Base-by-base conservation (phyloP, 2,329 filamentous ascomycete species). In the Neophaeococcomyces mojaviensis region DNA sequence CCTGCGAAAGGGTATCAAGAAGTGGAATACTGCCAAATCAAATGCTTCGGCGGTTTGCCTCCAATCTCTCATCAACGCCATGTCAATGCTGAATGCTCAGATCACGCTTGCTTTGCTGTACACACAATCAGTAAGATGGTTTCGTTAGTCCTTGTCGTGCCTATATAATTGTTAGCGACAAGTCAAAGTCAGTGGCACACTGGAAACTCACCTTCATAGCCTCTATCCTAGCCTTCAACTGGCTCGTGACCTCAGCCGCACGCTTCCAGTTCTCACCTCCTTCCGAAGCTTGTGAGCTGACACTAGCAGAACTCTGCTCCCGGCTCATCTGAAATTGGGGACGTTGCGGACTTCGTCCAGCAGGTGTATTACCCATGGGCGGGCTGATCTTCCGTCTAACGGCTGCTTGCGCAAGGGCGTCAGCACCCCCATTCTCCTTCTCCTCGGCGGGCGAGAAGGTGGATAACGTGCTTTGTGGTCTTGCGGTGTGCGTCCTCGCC, bases 181-280 rank as follows among this genome's bases (percentile, higher is more conserved):
- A 20, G 18, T 18, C 33, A 31, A 44, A 12, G 6, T 33, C 19
- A 36, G 32, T 44, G n/a, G n/a, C 39, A 43, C 19, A 26, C 18
- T 19, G 22, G 24, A 15, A 18, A 40, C 70, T 53, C 59, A 77
- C 79, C 76, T 97, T 98, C 92, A 98, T 98, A 73, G 92, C 86
- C 72, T 97, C 92, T 65, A 98, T 98, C 63, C 92, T 81, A 43
- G 90, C 88, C 72, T 97, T 98, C 60, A 98, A 67, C 64, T 96
- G 92, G 66, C 89, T 96, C 45, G 92, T 98, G 48, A 98, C 92
- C 70, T 98, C 92, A 2, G 92, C 92, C 15, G 92, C 92, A 56
- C 92, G 77, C 70, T 89, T 94, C 92, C 92, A 98, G 63, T 89
- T 97, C 69, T 98, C 92, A 15, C 82, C 81, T 1, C 81, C 81